Evolutionary conservation across 805 yeast genomes (phyloP), one percentile per base, ranked within the genome.

Genomic region (Saccharomyces eubayanus): DNA sequence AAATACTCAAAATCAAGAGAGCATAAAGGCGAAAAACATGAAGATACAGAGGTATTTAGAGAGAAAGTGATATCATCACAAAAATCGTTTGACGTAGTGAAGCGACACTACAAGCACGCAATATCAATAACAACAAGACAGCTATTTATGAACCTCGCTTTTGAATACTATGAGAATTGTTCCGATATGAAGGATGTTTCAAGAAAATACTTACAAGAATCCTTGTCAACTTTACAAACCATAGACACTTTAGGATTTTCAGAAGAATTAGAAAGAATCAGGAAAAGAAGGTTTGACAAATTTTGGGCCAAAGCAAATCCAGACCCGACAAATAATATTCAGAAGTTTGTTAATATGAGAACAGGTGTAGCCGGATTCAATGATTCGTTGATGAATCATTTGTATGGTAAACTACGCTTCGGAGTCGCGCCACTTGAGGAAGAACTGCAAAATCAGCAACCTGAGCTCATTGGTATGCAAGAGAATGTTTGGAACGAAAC

Each of bases 161-260:
- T 62, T n/a, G 64, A 60, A 28, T 58, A 59, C 43, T 62, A 62
- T 48, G 64, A 64, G 27, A 56, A 57, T 11, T 53, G 61, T 11
- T 54, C 62, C 2, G 66, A 64, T n/a, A 53, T 64, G 47, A 60
- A 59, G 49, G 61, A 57, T n/a, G 53, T 52, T n/a, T 60, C 65
- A 10, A 55, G 59, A 5, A 49, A 47, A 8, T 57, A 61, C 48
- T 57, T 66, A n/a, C 52, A 51, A 46, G 55, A 57, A 16, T 61
- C 64, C 28, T 51, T 67, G 21, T 55, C 52, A 14, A 53, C 56
- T 12, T 53, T 66, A 50, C 60, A 62, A 29, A 46, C 41, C 2
- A 55, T 52, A 14, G 57, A 63, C 48, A 50, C 57, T 11, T 56
- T 55, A 10, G 47, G 50, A 9, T 62, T 63, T 21, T 59, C 56